Conservation (phyloP, 805 yeast species). For the Maudiozyma barnettii region DNA sequence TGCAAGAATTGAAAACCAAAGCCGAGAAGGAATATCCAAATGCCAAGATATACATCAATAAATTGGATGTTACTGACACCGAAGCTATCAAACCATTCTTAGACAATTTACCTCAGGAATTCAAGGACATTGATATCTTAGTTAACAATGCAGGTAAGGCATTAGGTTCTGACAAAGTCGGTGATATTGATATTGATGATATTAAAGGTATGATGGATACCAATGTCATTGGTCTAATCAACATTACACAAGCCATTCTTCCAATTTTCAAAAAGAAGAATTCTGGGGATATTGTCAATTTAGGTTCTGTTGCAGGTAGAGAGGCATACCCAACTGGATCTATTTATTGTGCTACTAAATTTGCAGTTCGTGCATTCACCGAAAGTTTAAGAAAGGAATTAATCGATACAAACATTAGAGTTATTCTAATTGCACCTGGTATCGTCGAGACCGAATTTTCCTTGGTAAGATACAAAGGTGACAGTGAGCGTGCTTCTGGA, state of each 20-base stretch:
- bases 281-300: slow-evolving; percentile 61
- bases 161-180: slow-evolving; percentile 67
- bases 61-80: slow-evolving; percentile 50
- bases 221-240: slow-evolving; percentile 78
- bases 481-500: slow-evolving; percentile 40
- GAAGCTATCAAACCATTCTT: slow-evolving; percentile 46
- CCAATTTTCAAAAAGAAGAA: slow-evolving; percentile 62
- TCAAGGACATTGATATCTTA: slow-evolving; percentile 55
- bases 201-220: slow-evolving; percentile 72
- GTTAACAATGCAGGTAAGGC: slow-evolving; percentile 77
- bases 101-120: slow-evolving; percentile 44
- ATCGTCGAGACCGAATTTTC: slow-evolving; percentile 63
- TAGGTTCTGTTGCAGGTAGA: slow-evolving; percentile 74
- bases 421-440: slow-evolving; percentile 61
- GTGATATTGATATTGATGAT: slow-evolving; percentile 54
- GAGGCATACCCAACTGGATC: slow-evolving; percentile 75
- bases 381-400: slow-evolving; percentile 67
- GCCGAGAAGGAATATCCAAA: slow-evolving; percentile 40
- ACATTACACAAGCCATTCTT: slow-evolving; percentile 71
- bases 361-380: slow-evolving; percentile 62
- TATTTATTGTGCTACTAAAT: slow-evolving; percentile 67
- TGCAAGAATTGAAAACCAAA: slow-evolving; percentile 40
- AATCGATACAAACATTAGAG: slow-evolving; percentile 58
- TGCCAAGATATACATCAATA: slow-evolving; percentile 36
- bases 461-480: slow-evolving; percentile 51